phyloP scores from a whole-genome alignment of 2,329 filamentous ascomycete species.

The Myriosclerotinia scirpicola region DNA sequence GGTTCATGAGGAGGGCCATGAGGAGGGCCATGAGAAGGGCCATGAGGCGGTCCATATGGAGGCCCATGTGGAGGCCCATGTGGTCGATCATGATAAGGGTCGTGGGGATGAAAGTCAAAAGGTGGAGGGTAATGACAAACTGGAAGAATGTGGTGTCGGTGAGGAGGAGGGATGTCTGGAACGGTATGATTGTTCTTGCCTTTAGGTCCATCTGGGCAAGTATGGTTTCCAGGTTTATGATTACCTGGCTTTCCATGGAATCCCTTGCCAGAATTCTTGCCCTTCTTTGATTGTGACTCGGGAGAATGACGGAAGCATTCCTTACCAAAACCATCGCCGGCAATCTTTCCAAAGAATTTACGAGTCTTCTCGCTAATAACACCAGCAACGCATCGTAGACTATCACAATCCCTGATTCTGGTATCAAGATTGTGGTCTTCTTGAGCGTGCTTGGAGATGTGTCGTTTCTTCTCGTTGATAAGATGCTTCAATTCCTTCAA shows the following conservation, averaged over 20 bases:
- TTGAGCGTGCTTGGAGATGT: conserved; percentile 40
- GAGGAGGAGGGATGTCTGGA: conserved; percentile 35
- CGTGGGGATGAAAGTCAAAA: conserved; percentile 18
- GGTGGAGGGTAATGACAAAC: conserved; percentile 36
- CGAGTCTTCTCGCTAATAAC: conserved; percentile 44
- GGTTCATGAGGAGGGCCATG: not conserved
- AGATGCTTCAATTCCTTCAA: conserved; percentile 46
- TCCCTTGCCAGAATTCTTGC: not conserved
- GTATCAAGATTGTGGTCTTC: conserved; percentile 40
- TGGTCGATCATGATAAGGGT: not conserved
- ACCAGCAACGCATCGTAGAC: conserved; percentile 47
- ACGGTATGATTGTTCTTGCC: conserved; percentile 34
- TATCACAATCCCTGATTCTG: conserved; percentile 43
- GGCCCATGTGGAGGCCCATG: conserved; percentile 16
- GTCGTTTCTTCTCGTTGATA: conserved; percentile 46
- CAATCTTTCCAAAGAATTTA: conserved; percentile 40
- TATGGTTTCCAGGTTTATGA: conserved; percentile 27
- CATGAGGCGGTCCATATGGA: not conserved
- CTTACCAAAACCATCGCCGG: conserved; percentile 26
- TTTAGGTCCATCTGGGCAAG: conserved; percentile 22
- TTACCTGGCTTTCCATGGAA: conserved; percentile 22
- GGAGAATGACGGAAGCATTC: conserved; percentile 18
- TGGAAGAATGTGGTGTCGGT: conserved; percentile 31
- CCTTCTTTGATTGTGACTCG: conserved; percentile 19
- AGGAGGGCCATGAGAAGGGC: not conserved